A percentile compares a stretch with the other conserved stretches of the same genome.
Conservation (phyloP, 1,139 yeast species). For the Taphrina pruni region DNA sequence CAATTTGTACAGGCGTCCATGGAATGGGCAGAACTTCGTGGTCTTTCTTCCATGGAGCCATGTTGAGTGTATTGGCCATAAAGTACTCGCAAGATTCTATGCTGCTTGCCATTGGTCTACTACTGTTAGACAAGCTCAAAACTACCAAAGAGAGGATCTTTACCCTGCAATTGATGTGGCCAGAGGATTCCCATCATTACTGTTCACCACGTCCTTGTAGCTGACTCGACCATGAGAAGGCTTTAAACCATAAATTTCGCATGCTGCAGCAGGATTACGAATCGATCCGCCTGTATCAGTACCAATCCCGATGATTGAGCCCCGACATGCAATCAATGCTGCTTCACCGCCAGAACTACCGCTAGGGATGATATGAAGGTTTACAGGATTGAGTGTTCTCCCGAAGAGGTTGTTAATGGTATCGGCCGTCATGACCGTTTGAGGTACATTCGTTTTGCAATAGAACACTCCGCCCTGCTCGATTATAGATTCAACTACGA, state of each 20-base stretch:
- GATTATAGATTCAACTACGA: conserved; percentile 53
- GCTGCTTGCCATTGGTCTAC: conserved; percentile 26
- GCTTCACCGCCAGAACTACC: conserved; percentile 69
- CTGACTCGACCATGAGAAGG: conserved; percentile 58
- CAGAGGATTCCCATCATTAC: conserved; percentile 21
- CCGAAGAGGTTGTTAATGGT: conserved; percentile 51
- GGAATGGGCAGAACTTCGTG: conserved; percentile 20
- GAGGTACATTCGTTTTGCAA: conserved; percentile 64
- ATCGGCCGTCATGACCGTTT: conserved; percentile 58
- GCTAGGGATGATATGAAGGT: conserved; percentile 58
- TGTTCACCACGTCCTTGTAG: conserved; percentile 46
- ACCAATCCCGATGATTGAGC: conserved; percentile 60
- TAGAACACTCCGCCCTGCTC: conserved; percentile 69
- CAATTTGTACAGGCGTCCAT: background rate
- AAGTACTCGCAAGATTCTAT: conserved; percentile 19
- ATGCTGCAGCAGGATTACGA: conserved; percentile 60
- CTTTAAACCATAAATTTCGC: conserved; percentile 50
- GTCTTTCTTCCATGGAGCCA: conserved; percentile 4
- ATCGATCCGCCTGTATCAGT: conserved; percentile 69
- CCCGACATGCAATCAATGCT: conserved; percentile 57
- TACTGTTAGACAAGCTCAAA: background rate
- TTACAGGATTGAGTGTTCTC: conserved; percentile 56
- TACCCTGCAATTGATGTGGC: conserved; percentile 25
- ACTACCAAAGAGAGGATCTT: background rate
- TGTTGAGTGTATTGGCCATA: conserved; percentile 11